Conservation (phyloP, 108 stramenopile genomes). For the Chaetoceros muelleri region DNA sequence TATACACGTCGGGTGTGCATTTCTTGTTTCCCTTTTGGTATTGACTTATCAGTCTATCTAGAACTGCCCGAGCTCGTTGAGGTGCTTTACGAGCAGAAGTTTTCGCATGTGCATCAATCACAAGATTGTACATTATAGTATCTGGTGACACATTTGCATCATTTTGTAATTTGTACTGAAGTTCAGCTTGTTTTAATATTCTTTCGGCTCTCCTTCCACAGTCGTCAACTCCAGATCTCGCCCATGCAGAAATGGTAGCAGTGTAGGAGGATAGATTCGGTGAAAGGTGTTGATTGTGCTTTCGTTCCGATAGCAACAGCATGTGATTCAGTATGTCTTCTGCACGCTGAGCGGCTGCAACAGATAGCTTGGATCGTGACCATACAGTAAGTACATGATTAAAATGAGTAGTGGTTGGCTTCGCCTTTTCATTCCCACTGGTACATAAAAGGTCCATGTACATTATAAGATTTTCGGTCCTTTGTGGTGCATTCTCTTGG, state of each 20-base stretch:
- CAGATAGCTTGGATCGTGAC: conserved; percentile 24
- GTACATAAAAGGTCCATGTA: conserved; percentile 39
- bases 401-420: conserved; percentile 37
- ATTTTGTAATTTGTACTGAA: conserved; percentile 15
- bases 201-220: conserved; percentile 44
- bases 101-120: conserved; percentile 62
- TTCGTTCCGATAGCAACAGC: conserved; percentile 25
- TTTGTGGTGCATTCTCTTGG: conserved; percentile 38
- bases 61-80: conserved; percentile 42
- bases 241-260: conserved; percentile 27
- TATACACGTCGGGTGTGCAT: conserved; percentile 62
- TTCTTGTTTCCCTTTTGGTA: conserved; percentile 11
- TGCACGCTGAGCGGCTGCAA: conserved; percentile 23
- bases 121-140: conserved; percentile 64
- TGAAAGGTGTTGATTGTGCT: conserved; percentile 4
- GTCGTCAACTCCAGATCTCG: conserved; percentile 12
- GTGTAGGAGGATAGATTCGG: conserved; percentile 23
- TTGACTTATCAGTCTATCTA: conserved; percentile 54
- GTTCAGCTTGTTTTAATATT: conserved; percentile 34
- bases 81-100: conserved; percentile 31
- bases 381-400: conserved; percentile 53
- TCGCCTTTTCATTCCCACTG: conserved; percentile 23
- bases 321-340: conserved; percentile 42
- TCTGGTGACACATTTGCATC: conserved; percentile 32
- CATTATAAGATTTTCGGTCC: conserved; percentile 48